Evolutionary conservation across 257 asterid genomes (phyloP), one percentile per base, ranked within the genome.

Genomic region (Nicotiana otophora): DNA sequence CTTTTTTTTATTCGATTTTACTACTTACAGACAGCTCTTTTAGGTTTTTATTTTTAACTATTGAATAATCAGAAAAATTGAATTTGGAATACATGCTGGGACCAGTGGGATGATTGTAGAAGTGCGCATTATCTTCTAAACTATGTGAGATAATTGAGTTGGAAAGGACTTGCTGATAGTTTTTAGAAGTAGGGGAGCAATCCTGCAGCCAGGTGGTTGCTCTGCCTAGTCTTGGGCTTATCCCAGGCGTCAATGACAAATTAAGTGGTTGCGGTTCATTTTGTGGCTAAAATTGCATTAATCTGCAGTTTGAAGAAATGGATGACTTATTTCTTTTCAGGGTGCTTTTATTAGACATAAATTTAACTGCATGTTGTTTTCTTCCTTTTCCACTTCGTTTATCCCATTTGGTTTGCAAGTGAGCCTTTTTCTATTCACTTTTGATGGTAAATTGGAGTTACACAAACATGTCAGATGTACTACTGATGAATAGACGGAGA

Each of bases 251-350:
- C 34, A 70, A 70, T 20, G 60, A 70, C 78, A n/a, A 42, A 42
- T n/a, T 70, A 42, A 42, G 34, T 39, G 78, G 51, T 34, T 42
- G 19, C 10, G 12, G n/a, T 70, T 70, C 58, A 10, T 42, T 42
- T 70, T 70, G 78, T 70, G 78, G 36, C 20, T 42, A 70, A 70
- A 70, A 70, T 70, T 70, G 78, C 78, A 70, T 28, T n/a, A 6
- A 5, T 70, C 78, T 70, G 78, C 78, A 4, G 78, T 20, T 39
- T 39, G 78, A 70, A 70, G 78, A 70, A 70, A 11, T 70, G 57
- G 58, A 20, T 70, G 34, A 14, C 6, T 70, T 67, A 16, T 57
- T 70, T 42, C 34, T 42, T 68, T 26, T 10, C 33, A 42, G 78
- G 78, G 78, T 42, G 51, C n/a, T 39, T 20, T 70, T 70, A 70